A percentile compares a stretch with the other conserved stretches of the same genome.
Evolutionary conservation across 2,329 filamentous ascomycete genomes (phyloP).

Genomic region (Torrubiella hemipterigena): DNA sequence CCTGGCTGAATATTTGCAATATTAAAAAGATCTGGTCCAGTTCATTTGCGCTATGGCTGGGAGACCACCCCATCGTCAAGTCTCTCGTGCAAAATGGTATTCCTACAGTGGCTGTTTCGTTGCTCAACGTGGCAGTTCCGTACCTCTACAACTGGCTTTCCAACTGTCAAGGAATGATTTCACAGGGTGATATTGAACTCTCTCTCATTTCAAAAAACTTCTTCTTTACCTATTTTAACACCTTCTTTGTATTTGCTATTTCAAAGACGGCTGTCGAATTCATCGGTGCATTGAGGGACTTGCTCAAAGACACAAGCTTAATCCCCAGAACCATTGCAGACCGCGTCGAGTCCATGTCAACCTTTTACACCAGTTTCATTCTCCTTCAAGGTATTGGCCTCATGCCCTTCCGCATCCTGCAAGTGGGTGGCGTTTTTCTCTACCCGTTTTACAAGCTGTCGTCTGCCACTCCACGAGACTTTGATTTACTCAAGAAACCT

Average conservation of each 20-base stretch:
- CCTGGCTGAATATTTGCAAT: conserved; percentile 67
- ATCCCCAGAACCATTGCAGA: conserved; percentile 65
- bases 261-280: conserved; percentile 74
- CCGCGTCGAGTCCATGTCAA: conserved; percentile 61
- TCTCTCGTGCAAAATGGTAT: conserved; percentile 79
- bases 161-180: conserved; percentile 87
- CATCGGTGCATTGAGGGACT: conserved; percentile 57
- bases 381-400: conserved; percentile 88
- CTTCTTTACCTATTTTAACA: conserved; percentile 98
- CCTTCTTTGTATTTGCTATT: conserved; percentile 88
- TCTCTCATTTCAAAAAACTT: conserved; percentile 98
- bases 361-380: conserved; percentile 90
- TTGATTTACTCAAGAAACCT: conserved; percentile 68
- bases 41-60: conserved; percentile 54
- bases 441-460: conserved; percentile 70
- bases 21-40: conserved; percentile 64
- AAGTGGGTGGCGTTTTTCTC: conserved; percentile 74
- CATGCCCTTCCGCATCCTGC: conserved; percentile 81
- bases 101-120: conserved; percentile 72
- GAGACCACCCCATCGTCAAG: conserved; percentile 55
- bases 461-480: conserved; percentile 83
- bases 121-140: conserved; percentile 81
- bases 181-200: conserved; percentile 84
- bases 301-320: conserved; percentile 65
- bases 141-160: conserved; percentile 92